Conservation (phyloP, 805 yeast genomes). For the Wickerhamomyces canadensis region DNA sequence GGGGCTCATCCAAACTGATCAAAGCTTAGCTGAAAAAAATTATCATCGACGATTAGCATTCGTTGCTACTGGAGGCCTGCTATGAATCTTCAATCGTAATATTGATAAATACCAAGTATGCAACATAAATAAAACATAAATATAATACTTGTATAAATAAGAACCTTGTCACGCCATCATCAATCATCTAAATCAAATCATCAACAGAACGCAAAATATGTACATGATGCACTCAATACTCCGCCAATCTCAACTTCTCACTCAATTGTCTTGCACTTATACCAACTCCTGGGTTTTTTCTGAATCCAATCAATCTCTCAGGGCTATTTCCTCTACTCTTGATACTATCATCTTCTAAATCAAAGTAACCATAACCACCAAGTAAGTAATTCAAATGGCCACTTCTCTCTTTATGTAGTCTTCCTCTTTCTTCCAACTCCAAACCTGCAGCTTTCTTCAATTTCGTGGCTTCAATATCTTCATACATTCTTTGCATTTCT, state of each 20-base stretch:
- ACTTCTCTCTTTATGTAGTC: constrained; percentile 17
- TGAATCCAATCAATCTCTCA: constrained; percentile 17
- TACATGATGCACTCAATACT: constrained; percentile 22
- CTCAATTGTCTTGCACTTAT: constrained; percentile 22
- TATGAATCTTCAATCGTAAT: too few relatives aligned
- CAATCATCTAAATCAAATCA: too few relatives aligned
- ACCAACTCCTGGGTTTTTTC: constrained; percentile 14
- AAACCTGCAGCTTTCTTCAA: constrained; percentile 12
- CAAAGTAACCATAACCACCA: constrained; percentile 88
- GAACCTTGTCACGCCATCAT: too few relatives aligned
- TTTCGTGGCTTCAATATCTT: constrained; percentile 13
- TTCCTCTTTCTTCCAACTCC: constrained; percentile 3
- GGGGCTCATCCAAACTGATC: too few relatives aligned
- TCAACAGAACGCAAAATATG: too few relatives aligned
- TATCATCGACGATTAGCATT: too few relatives aligned
- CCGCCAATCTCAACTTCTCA: constrained; percentile 25
- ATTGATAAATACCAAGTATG: too few relatives aligned
- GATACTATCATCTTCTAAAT: constrained; percentile 55
- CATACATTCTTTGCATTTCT: constrained; percentile 50
- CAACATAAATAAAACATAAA: too few relatives aligned
- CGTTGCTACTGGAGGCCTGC: too few relatives aligned
- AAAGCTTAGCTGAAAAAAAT: too few relatives aligned
- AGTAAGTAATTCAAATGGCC: constrained; percentile 38
- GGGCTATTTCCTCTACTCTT: constrained; percentile 37
- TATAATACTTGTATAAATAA: too few relatives aligned